Evolutionary conservation across 352 stramenopile genomes (phyloP), one percentile per base, ranked within the genome.

Genomic region (Pilasporangium apinafurcum): DNA sequence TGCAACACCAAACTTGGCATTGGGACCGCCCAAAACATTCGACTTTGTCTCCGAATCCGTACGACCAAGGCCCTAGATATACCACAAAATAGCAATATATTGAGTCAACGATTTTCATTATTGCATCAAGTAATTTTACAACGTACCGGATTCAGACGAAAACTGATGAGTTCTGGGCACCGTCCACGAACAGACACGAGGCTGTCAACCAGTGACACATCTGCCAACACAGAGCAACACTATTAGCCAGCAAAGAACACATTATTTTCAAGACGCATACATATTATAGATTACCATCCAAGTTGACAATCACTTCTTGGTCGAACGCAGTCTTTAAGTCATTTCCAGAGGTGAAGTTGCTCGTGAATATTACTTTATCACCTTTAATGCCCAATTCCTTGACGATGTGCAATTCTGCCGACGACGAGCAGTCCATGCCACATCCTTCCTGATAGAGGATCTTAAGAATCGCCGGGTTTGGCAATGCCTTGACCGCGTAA

Each of bases 31-130:
- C 5, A 95, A 63, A 40, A 95, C 83, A 44, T 95, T 95, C 25
- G 79, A 93, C 60, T 83, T 86, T 36, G 83, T 95, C 59, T 92
- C 78, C 24, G 81, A 94, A 51, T 95, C 84, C 3, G 84, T 95
- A 47, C 84, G 81, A 1, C 85, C 85, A 4, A 95, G 51, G 17
- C 81, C 85, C 51, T 68, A n/a, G 30, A 8, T 12, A 20, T 6
- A 34, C 16, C 9, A 27, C 6, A 50, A 14, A 10, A 9, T 13
- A 25, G 25, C 29, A 30, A n/a, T 34, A 28, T 5, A 20, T 37
- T 38, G 13, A 39, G 5, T 25, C 13, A 31, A 27, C 25, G 8
- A 21, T 8, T 4, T 4, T 6, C 12, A 17, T 12, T 20, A 8
- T 18, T 32, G 12, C 4, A 42, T 27, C n/a, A n/a, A n/a, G n/a